Evolutionary conservation across 2,329 filamentous ascomycete species (phyloP).

Genomic region (Catunica adiposa): DNA sequence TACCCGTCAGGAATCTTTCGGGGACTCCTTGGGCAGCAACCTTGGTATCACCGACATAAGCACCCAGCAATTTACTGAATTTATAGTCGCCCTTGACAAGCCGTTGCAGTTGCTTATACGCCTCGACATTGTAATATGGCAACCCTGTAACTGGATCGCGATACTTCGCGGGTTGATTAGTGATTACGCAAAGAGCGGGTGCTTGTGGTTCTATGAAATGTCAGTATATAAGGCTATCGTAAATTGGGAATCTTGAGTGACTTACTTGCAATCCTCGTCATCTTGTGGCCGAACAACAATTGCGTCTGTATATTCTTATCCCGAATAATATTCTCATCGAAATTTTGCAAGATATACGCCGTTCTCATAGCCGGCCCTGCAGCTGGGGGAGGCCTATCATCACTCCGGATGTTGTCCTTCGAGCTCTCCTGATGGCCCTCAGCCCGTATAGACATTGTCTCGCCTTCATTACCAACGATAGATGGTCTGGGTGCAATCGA

Average conservation of each 20-base stretch:
- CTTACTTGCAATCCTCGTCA: conserved; percentile 40
- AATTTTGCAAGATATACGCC: conserved; percentile 43
- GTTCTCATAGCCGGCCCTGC: conserved; percentile 32
- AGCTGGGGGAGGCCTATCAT: background rate
- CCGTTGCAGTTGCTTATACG: conserved; percentile 67
- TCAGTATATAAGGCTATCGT: background rate
- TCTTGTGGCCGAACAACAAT: conserved; percentile 42
- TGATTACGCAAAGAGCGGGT: conserved; percentile 58
- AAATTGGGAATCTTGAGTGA: conserved; percentile 7
- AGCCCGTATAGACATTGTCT: background rate
- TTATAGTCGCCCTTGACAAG: conserved; percentile 57
- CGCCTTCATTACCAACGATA: background rate
- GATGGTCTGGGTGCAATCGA: background rate
- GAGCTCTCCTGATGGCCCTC: background rate
- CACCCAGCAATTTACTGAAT: conserved; percentile 68
- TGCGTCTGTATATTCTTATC: conserved; percentile 41
- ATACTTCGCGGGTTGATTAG: conserved; percentile 64
- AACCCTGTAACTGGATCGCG: conserved; percentile 72
- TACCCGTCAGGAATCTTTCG: conserved; percentile 43
- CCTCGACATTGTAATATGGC: conserved; percentile 61
- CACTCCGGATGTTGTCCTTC: background rate
- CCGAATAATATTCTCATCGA: conserved; percentile 38
- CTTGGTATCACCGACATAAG: conserved; percentile 58
- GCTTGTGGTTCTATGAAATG: conserved; percentile 30
- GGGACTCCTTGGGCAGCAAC: conserved; percentile 62